Percentiles rank a stretch among this genome's conserved stretches.
Evolutionary conservation across 2,329 filamentous ascomycete genomes (phyloP).

Genomic region (Stagonosporopsis tanaceti): DNA sequence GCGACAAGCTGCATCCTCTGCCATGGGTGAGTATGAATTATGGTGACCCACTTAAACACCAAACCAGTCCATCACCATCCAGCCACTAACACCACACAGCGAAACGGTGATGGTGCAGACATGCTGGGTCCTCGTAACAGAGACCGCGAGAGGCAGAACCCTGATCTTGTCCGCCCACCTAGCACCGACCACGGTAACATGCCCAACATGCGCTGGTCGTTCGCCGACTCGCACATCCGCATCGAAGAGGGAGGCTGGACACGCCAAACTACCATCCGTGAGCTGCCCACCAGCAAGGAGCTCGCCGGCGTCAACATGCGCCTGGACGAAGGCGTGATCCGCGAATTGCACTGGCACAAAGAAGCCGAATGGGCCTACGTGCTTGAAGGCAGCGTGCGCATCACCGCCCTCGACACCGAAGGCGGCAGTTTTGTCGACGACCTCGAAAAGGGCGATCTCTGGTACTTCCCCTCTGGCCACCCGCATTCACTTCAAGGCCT

Average conservation of each 20-base stretch:
- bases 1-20: conserved; percentile 68
- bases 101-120: conserved; percentile 66
- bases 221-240: conserved; percentile 56
- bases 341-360: conserved; percentile 83
- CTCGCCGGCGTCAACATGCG: conserved; percentile 82
- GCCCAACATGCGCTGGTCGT: conserved; percentile 74
- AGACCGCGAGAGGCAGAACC: conserved; percentile 72
- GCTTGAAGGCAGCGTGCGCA: conserved; percentile 72
- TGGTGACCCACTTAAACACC: conserved; percentile 6
- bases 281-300: conserved; percentile 71
- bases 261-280: conserved; percentile 73
- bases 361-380: conserved; percentile 82
- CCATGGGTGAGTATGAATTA: conserved; percentile 56
- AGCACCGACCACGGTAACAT: conserved; percentile 76
- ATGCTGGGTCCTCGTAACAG: conserved; percentile 75
- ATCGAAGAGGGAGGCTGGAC: conserved; percentile 79
- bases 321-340: conserved; percentile 74
- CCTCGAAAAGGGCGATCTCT: conserved; percentile 76
- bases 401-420: conserved; percentile 77
- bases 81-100: conserved; percentile 30
- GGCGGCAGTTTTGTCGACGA: conserved; percentile 81
- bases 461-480: conserved; percentile 81
- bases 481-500: conserved; percentile 81
- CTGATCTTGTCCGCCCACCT: conserved; percentile 75
- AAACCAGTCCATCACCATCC: not conserved